Conservation (phyloP, 1,284 basidiomycete species). For the Cutaneotrichosporon curvatum region DNA sequence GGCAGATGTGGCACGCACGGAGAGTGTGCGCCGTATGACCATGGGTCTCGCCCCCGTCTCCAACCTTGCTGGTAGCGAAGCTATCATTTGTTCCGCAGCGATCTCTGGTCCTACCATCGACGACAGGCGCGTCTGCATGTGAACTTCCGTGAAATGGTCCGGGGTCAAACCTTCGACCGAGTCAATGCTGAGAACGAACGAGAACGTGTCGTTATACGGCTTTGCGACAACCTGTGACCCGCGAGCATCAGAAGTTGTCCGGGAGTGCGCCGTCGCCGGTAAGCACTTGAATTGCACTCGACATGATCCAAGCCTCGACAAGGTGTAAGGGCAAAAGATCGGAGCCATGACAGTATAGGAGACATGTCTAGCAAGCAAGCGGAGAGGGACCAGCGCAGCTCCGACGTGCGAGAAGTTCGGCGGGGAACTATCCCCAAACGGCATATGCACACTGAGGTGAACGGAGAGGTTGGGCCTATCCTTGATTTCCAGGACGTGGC, state of each 20-base stretch:
- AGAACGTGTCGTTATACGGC: conserved; percentile 67
- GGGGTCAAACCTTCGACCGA: conserved; percentile 75
- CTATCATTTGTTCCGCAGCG: conserved; percentile 72
- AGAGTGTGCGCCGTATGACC: conserved; percentile 69
- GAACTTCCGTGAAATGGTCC: conserved; percentile 72
- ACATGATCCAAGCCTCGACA: conserved; percentile 88
- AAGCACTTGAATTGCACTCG: conserved; percentile 53
- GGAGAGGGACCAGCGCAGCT: conserved; percentile 72
- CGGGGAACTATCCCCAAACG: conserved; percentile 79
- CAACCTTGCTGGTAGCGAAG: too few relatives aligned
- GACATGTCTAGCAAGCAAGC: conserved; percentile 69
- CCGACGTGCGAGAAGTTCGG: conserved; percentile 88
- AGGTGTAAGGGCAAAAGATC: conserved; percentile 84
- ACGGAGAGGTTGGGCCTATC: conserved; percentile 85
- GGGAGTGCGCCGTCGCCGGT: background rate
- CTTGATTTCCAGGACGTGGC: conserved; percentile 84
- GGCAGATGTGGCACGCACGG: conserved; percentile 65
- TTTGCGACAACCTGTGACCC: too few relatives aligned
- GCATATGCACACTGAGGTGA: conserved; percentile 87
- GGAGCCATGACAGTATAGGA: conserved; percentile 68
- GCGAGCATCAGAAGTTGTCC: too few relatives aligned
- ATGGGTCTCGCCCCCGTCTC: too few relatives aligned
- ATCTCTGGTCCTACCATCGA: conserved; percentile 65
- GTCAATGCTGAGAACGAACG: conserved; percentile 75
- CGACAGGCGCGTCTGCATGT: conserved; percentile 76